Conservation (phyloP, 139 green algal genomes). For the Picochlorum sp. region DNA sequence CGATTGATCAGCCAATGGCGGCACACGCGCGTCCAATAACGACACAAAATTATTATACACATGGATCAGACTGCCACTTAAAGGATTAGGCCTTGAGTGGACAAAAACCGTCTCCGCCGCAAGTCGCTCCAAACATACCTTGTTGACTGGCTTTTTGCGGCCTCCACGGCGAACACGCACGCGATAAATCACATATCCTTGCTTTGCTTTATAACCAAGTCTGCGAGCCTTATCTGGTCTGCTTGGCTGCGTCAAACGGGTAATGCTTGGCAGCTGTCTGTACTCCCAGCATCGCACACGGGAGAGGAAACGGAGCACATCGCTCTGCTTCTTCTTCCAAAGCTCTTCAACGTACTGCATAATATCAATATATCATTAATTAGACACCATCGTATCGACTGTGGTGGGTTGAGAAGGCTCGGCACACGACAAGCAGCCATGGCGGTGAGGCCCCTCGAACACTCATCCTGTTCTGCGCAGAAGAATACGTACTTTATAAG, state of each 20-base stretch:
- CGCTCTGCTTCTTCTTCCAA: slow-evolving; percentile 97
- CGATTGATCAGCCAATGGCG: too few species aligned
- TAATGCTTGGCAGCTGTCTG: slow-evolving; percentile 87
- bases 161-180: slow-evolving; percentile 91
- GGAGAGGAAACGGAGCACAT: slow-evolving; percentile 97
- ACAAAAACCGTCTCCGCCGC: slow-evolving; percentile 1
- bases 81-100: neutral
- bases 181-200: slow-evolving; percentile 94
- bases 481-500: too few species aligned
- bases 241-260: slow-evolving; percentile 75
- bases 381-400: too few species aligned
- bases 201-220: slow-evolving; percentile 97
- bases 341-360: slow-evolving; percentile 97
- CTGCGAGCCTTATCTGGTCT: slow-evolving; percentile 95
- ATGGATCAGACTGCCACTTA: neutral
- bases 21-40: too few species aligned
- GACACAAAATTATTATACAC: too few species aligned
- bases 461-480: too few species aligned
- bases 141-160: slow-evolving; percentile 90
- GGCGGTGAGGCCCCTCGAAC: too few species aligned
- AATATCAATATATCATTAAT: neutral
- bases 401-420: too few species aligned
- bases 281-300: slow-evolving; percentile 99
- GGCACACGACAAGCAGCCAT: too few species aligned
- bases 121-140: slow-evolving; percentile 51